phyloP scores from a whole-genome alignment of 495 filamentous ascomycete genomes.

The Xylona heveae region DNA sequence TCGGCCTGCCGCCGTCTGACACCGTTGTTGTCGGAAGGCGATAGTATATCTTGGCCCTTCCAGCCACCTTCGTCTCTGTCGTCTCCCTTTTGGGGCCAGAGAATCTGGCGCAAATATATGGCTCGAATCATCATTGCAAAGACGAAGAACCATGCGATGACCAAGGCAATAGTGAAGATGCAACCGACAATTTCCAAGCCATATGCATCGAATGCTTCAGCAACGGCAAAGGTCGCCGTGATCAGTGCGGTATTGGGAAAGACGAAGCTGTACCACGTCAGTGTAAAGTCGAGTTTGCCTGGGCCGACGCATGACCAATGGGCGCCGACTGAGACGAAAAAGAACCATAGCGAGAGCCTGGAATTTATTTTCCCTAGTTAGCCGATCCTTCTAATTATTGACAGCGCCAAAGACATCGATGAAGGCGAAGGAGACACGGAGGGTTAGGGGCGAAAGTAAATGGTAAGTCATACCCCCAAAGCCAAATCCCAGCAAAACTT shows the following conservation, averaged over 20 bases:
- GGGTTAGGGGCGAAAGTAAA: too few species aligned
- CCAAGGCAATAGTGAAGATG: slow-evolving; percentile 34
- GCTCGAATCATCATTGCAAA: slow-evolving; percentile 49
- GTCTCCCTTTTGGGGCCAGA: slow-evolving; percentile 55
- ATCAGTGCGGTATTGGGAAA: slow-evolving; percentile 46
- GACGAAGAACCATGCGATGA: slow-evolving; percentile 51
- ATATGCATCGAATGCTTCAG: slow-evolving; percentile 34
- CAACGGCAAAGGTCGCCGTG: slow-evolving; percentile 54
- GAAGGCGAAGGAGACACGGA: too few species aligned
- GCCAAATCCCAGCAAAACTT: slow-evolving; percentile 48
- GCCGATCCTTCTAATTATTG: too few species aligned
- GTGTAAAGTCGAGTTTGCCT: slow-evolving; percentile 48
- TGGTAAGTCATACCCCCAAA: slow-evolving; percentile 40
- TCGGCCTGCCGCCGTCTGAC: too few species aligned
- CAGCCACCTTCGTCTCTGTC: slow-evolving; percentile 41
- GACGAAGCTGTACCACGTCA: slow-evolving; percentile 78
- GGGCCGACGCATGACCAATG: slow-evolving; percentile 48
- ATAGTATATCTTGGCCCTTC: slow-evolving; percentile 7
- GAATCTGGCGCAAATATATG: slow-evolving; percentile 35
- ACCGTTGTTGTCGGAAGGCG: too few species aligned
- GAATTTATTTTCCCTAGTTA: too few species aligned
- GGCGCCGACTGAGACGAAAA: slow-evolving; percentile 55
- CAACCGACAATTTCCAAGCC: slow-evolving; percentile 47
- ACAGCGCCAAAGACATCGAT: too few species aligned
- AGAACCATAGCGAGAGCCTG: slow-evolving; percentile 66